phyloP scores from a whole-genome alignment of 2,329 filamentous ascomycete genomes.

The Myotisia sp. region DNA sequence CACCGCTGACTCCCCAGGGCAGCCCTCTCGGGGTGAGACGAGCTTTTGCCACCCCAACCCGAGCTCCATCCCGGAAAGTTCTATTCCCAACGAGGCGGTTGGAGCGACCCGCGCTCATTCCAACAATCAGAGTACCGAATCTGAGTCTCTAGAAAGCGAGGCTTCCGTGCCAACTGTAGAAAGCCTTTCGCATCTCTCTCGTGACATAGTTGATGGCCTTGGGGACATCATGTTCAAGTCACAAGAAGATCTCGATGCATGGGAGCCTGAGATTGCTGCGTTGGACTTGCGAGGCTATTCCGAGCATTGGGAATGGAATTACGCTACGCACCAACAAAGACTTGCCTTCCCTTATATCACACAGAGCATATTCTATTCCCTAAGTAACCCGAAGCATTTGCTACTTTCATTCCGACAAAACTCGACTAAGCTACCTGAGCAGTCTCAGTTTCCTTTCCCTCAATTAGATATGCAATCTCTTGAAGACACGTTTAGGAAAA shows the following conservation, averaged over 20 bases:
- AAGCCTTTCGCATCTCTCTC: conserved; percentile 19
- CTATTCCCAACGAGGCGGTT: not conserved
- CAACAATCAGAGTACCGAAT: not conserved
- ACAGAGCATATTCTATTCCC: conserved; percentile 32
- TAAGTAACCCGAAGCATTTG: conserved; percentile 29
- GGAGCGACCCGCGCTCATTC: not conserved
- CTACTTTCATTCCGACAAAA: conserved; percentile 26
- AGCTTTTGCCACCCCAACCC: not conserved
- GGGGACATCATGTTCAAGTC: conserved; percentile 23
- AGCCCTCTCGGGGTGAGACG: conserved; percentile 1
- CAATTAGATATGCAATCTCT: conserved; percentile 19
- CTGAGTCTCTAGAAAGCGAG: not conserved
- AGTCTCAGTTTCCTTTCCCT: conserved; percentile 6
- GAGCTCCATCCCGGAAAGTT: not conserved
- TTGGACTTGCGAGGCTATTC: conserved; percentile 25
- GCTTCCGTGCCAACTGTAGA: not conserved
- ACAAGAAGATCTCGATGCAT: conserved; percentile 24
- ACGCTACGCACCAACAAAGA: conserved; percentile 25
- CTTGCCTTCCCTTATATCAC: conserved; percentile 28
- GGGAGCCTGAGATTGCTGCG: conserved; percentile 25
- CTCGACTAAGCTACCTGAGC: conserved; percentile 3
- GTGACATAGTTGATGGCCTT: conserved; percentile 26
- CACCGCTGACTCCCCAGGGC: not conserved
- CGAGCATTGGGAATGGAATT: conserved; percentile 25
- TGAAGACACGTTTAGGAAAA: conserved; percentile 21